Conservation (phyloP, 2,329 filamentous ascomycete species). For the Colletotrichum tropicale region DNA sequence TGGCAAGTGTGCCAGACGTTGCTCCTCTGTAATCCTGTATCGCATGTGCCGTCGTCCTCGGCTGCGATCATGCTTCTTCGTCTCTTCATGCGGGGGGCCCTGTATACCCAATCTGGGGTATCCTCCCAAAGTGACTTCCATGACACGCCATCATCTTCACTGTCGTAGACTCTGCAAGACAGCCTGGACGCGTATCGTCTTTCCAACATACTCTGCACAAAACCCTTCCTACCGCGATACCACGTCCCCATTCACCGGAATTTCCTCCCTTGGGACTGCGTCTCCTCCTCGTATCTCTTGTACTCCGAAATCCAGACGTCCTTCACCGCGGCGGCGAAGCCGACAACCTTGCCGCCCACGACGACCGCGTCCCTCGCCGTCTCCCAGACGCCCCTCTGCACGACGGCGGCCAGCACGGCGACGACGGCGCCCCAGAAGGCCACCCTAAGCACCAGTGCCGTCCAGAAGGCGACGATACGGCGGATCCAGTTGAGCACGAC, state of each 20-base stretch:
- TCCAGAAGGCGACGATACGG: conserved; percentile 78
- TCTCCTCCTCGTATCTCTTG: conserved; percentile 58
- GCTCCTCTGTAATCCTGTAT: not conserved
- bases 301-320: conserved; percentile 64
- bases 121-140: not conserved
- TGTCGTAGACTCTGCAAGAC: not conserved
- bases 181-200: not conserved
- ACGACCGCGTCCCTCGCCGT: conserved; percentile 63
- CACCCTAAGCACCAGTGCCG: conserved; percentile 67
- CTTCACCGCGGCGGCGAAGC: conserved; percentile 52
- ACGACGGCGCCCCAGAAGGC: conserved; percentile 68
- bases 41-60: not conserved
- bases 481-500: conserved; percentile 74
- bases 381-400: conserved; percentile 69
- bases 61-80: not conserved
- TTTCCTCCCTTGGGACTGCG: conserved; percentile 27
- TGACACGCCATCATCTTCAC: not conserved
- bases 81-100: not conserved
- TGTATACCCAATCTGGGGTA: not conserved
- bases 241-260: conserved; percentile 1
- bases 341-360: conserved; percentile 45
- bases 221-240: not conserved
- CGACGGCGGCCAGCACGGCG: conserved; percentile 59
- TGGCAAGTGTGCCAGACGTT: not conserved
- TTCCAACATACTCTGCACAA: not conserved